Evolutionary conservation across 495 filamentous ascomycete species (phyloP).

Genomic region (Antarctomyces pellizariae): DNA sequence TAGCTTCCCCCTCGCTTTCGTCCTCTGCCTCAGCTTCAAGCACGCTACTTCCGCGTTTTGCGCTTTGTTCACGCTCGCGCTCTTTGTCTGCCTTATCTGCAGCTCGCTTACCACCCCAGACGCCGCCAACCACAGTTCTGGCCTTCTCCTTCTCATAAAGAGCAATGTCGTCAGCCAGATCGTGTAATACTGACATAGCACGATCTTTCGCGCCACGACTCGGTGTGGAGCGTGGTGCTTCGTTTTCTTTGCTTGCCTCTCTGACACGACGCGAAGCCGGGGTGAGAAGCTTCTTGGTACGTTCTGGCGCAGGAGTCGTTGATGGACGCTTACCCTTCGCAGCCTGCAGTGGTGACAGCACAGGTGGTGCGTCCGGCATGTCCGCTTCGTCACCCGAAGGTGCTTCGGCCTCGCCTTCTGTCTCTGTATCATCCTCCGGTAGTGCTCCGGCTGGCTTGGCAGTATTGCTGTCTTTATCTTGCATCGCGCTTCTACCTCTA

Average conservation of each 20-base stretch:
- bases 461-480: slow-evolving; percentile 11
- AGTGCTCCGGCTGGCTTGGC: slow-evolving; percentile 1
- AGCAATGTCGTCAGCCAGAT: slow-evolving; percentile 57
- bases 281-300: background rate
- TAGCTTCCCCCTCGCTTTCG: slow-evolving; percentile 25
- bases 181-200: slow-evolving; percentile 51
- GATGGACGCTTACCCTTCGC: background rate
- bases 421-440: slow-evolving; percentile 3
- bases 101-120: slow-evolving; percentile 50
- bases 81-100: slow-evolving; percentile 31
- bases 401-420: slow-evolving; percentile 4
- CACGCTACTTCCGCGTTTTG: slow-evolving; percentile 19
- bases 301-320: background rate
- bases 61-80: slow-evolving; percentile 11
- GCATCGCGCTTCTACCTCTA: slow-evolving; percentile 7
- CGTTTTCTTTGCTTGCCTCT: slow-evolving; percentile 55
- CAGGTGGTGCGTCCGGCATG: background rate
- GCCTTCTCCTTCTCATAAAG: slow-evolving; percentile 89
- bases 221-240: slow-evolving; percentile 52
- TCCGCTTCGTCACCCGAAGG: slow-evolving; percentile 1
- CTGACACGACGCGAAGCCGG: slow-evolving; percentile 11
- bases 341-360: background rate
- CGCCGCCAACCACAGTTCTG: slow-evolving; percentile 42
- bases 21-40: slow-evolving; percentile 28
- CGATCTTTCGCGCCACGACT: slow-evolving; percentile 74